Evolutionary conservation across 1,139 yeast genomes (phyloP), one percentile per base, ranked within the genome.

Genomic region (Blastobotrys capitulatus): DNA sequence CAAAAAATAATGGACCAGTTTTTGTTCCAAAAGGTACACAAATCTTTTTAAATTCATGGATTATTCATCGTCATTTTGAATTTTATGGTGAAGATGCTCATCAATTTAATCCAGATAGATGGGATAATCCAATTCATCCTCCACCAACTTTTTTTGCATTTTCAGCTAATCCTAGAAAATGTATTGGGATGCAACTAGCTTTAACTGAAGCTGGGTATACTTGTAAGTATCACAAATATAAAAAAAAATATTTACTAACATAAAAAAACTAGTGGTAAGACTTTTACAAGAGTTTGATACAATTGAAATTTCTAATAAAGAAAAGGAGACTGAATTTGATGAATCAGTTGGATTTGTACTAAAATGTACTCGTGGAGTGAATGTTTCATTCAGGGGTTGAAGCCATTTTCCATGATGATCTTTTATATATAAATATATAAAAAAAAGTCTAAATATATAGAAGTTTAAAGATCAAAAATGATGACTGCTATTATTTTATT

Each of bases 161-260:
- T 67, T 78, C 77, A 56, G 83, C 82, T 43, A 83, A 83, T 6
- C 83, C 83, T 29, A 67, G 83, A 50, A 77, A 78, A 50, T 79
- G 83, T 19, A 66, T 79, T 49, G 83, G 82, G 22, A 82, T 78
- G 63, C 82, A 77, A 59, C 76, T 75, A 62, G 82, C 81, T 2
- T 70, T 78, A 52, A 77, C 82, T 9, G 83, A 79, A 63, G 77
- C 79, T 12, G 67, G 76, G 8, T 39, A 27, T 13, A 39, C 42
- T 25, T 3, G n/a, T n/a, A n/a, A n/a, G n/a, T n/a, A n/a, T n/a
- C 77, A 76, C 55, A 71, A 76, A 7, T 54, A n/a, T n/a, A n/a
- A n/a, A n/a, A n/a, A n/a, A n/a, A n/a, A n/a, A n/a, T n/a, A n/a
- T n/a, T n/a, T n/a, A n/a, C n/a, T n/a, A n/a, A n/a, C n/a, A n/a